A percentile compares a stretch with the other conserved stretches of the same genome.
Evolutionary conservation across 2,329 filamentous ascomycete genomes (phyloP).

Genomic region (Calonectria pseudoreteaudii): DNA sequence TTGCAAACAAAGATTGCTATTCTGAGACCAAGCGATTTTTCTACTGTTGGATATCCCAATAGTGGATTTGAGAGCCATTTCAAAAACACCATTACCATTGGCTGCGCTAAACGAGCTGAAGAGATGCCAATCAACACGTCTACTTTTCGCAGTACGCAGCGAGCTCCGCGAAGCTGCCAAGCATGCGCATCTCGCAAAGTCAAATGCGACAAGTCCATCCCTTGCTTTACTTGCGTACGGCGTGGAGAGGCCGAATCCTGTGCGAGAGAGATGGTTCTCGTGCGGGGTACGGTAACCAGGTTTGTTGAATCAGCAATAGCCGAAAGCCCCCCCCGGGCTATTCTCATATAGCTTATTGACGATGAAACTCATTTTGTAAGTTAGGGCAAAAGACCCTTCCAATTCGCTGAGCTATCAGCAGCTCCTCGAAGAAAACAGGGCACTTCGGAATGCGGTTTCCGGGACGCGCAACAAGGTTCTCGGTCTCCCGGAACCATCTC

Average conservation of each 20-base stretch:
- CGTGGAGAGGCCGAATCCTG: conserved; percentile 32
- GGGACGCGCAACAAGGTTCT: background rate
- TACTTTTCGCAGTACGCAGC: conserved; percentile 33
- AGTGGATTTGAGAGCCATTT: background rate
- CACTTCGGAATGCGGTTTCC: background rate
- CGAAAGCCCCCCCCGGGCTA: too few relatives aligned
- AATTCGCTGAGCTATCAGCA: conserved; percentile 21
- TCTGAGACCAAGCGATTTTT: background rate
- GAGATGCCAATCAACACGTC: background rate
- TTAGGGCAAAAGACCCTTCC: conserved; percentile 10
- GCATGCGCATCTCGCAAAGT: conserved; percentile 40
- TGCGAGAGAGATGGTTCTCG: conserved; percentile 25
- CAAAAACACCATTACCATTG: background rate
- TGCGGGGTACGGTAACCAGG: conserved; percentile 23
- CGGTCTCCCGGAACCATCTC: background rate
- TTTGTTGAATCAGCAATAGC: background rate
- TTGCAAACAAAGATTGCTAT: background rate
- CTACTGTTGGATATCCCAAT: background rate
- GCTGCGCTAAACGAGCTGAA: background rate
- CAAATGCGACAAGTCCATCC: conserved; percentile 40
- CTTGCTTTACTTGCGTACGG: conserved; percentile 39
- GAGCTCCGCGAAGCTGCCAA: conserved; percentile 38
- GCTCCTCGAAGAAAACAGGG: conserved; percentile 19
- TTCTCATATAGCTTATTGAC: too few relatives aligned
- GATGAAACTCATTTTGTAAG: background rate